These are phyloP conservation scores for Coemansia sp. DNA, from an alignment of 192 early-diverging fungal species.

Conservation along the genomic window DNA sequence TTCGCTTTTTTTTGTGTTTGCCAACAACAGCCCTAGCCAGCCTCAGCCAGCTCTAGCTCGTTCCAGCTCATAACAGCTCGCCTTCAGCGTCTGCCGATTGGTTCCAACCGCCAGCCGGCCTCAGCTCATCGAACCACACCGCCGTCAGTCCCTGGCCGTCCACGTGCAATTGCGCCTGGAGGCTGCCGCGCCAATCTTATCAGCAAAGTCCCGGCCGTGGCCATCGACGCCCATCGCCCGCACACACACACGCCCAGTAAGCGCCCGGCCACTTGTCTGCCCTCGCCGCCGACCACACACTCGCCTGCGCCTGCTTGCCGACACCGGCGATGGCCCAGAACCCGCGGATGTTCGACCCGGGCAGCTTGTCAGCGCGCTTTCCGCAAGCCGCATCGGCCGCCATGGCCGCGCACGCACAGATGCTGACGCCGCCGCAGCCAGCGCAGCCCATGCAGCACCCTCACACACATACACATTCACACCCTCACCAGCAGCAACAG, in stretches of 20 bases:
- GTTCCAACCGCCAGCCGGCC: background rate
- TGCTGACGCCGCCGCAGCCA: constrained; percentile 11
- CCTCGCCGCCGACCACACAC: background rate
- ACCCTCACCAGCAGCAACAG: constrained; percentile 4
- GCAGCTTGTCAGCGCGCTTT: constrained; percentile 3
- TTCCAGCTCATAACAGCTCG: too few species aligned
- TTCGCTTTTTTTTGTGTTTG: constrained; percentile 1
- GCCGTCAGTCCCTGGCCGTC: background rate
- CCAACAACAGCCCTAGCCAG: background rate
- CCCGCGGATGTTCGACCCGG: constrained; percentile 18
- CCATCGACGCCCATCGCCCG: too few species aligned
- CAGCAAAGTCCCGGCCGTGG: constrained; percentile 16
- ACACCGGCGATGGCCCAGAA: constrained; percentile 7
- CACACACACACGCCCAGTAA: too few species aligned
- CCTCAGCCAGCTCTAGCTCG: background rate
- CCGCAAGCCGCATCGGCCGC: constrained; percentile 1
- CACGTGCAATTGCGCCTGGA: background rate
- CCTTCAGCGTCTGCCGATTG: background rate
- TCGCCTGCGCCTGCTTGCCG: background rate
- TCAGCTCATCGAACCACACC: constrained; percentile 1
- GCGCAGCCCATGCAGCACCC: constrained; percentile 7
- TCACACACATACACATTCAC: background rate
- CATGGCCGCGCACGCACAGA: background rate
- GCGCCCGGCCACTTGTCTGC: too few species aligned
- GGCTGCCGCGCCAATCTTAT: background rate